Evolutionary conservation across 2,329 filamentous ascomycete genomes (phyloP).

Genomic region (Hymenoscyphus occultus): DNA sequence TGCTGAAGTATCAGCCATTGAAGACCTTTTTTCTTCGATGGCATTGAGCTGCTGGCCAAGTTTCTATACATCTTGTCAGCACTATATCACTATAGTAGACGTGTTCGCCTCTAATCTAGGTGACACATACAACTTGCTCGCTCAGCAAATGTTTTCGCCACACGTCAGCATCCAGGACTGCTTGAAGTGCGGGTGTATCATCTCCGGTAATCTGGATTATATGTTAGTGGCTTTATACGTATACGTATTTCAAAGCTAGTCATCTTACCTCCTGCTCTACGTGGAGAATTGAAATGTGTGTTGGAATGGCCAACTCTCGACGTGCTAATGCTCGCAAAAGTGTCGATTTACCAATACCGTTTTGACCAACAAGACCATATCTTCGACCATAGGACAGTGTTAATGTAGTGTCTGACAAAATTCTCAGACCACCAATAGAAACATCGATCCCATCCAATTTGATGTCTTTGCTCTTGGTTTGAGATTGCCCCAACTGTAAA

Average conservation of each 20-base stretch:
- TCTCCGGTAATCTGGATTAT: conserved; percentile 75
- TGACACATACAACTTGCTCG: conserved; percentile 71
- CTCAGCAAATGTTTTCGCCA: conserved; percentile 94
- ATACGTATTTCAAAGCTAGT: neutral
- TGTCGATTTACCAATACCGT: conserved; percentile 98
- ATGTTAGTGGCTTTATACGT: conserved; percentile 27
- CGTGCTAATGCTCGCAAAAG: conserved; percentile 85
- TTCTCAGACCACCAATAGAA: conserved; percentile 82
- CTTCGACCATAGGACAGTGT: conserved; percentile 89
- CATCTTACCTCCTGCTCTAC: conserved; percentile 84
- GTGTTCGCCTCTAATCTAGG: neutral
- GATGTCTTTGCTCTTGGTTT: conserved; percentile 96
- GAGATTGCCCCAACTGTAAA: conserved; percentile 73
- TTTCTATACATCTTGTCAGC: conserved; percentile 48
- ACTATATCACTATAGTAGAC: neutral
- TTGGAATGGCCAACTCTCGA: conserved; percentile 91
- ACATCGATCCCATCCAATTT: conserved; percentile 97
- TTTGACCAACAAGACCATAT: conserved; percentile 97
- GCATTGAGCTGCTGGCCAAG: conserved; percentile 72
- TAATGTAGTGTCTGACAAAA: conserved; percentile 84
- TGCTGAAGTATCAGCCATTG: conserved; percentile 85
- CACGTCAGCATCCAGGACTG: conserved; percentile 94
- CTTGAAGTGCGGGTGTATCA: conserved; percentile 90
- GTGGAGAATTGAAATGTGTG: conserved; percentile 97
- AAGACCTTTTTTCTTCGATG: conserved; percentile 73